Evolutionary conservation across 2,329 filamentous ascomycete species (phyloP).

Genomic region (Zymoseptoria pseudotritici): DNA sequence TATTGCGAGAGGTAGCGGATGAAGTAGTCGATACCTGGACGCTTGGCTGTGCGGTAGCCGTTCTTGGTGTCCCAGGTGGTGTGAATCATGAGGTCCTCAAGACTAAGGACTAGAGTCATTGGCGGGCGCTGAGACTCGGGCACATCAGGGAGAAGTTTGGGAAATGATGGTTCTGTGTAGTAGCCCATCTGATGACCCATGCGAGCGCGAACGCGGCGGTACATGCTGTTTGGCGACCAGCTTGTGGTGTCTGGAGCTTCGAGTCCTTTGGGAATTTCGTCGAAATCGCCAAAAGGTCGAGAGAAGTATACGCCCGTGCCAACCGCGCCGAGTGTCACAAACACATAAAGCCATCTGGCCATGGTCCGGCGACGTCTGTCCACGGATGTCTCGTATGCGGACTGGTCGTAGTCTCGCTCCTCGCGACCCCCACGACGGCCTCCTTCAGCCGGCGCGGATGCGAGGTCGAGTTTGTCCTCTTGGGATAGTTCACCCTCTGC

Average conservation of each 20-base stretch:
- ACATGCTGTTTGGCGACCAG: conserved; percentile 70
- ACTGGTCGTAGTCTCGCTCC: conserved; percentile 62
- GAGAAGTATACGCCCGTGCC: conserved; percentile 67
- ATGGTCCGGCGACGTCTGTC: conserved; percentile 73
- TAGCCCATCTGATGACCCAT: conserved; percentile 72
- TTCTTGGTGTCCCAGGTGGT: conserved; percentile 92
- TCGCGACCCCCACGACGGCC: conserved; percentile 40
- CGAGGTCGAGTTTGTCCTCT: conserved; percentile 18
- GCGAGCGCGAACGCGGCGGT: conserved; percentile 69
- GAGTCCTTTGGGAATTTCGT: conserved; percentile 53
- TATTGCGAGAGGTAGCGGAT: conserved; percentile 94
- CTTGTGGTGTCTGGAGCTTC: conserved; percentile 64
- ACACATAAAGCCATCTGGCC: conserved; percentile 65
- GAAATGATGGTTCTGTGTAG: conserved; percentile 92
- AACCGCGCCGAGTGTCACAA: conserved; percentile 50
- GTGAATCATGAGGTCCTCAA: conserved; percentile 91
- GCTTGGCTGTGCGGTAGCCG: conserved; percentile 91
- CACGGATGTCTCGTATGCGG: conserved; percentile 82
- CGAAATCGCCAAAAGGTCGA: conserved; percentile 72
- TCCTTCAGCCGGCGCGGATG: conserved; percentile 29
- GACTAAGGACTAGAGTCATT: conserved; percentile 83
- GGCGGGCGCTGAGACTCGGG: conserved; percentile 74
- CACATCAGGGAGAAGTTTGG: conserved; percentile 79
- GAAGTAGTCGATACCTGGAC: conserved; percentile 95
- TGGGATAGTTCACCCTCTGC: conserved; percentile 24